Evolutionary conservation across 73 alveolate genomes (phyloP).

Genomic region (Paramecium octaurelia): DNA sequence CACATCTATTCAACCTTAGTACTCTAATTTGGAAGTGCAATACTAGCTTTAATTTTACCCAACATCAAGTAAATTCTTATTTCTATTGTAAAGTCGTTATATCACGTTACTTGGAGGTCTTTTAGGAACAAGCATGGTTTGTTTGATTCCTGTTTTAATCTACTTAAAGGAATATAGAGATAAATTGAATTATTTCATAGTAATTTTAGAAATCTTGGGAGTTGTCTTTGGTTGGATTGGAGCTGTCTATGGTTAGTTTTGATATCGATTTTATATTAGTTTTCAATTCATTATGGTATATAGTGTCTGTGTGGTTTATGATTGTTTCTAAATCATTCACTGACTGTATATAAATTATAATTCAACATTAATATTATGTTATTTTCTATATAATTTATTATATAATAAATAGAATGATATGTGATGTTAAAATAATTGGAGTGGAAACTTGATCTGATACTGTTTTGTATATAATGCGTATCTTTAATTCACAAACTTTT

Average conservation of each 20-base stretch:
- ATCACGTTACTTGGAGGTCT: conserved; percentile 19
- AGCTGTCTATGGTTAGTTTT: not conserved
- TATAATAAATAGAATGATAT: not conserved
- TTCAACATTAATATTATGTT: not conserved
- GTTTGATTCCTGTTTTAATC: not conserved
- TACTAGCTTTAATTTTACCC: not conserved
- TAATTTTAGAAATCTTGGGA: not conserved
- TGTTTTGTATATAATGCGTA: not conserved
- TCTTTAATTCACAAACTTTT: not conserved
- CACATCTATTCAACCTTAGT: not conserved
- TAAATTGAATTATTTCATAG: not conserved
- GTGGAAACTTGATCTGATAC: not conserved
- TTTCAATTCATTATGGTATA: not conserved
- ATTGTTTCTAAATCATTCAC: no score
- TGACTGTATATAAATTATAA: not conserved
- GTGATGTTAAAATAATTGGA: not conserved
- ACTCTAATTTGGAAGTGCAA: conserved; percentile 21
- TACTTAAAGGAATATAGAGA: not conserved
- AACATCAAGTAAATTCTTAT: not conserved
- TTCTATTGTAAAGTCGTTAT: not conserved
- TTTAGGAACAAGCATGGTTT: conserved; percentile 10
- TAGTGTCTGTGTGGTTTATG: no score
- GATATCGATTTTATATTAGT: not conserved
- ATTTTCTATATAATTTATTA: not conserved
- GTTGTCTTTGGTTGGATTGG: conserved; percentile 8